These are phyloP conservation scores for Cladosporium sp. DNA, from an alignment of 2,329 filamentous ascomycete species.

Conservation along the genomic window DNA sequence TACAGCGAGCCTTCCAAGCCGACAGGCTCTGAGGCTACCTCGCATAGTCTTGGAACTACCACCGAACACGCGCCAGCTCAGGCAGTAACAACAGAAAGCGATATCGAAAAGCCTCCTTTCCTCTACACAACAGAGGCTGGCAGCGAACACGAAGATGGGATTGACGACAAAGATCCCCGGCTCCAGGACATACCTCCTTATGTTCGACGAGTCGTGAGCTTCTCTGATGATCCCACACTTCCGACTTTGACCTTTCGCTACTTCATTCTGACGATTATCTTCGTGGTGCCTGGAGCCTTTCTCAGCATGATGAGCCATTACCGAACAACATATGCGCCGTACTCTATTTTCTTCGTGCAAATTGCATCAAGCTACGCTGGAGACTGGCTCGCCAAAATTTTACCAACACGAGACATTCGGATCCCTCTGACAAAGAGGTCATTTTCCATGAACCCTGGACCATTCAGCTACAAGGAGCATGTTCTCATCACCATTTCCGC, in stretches of 20 bases:
- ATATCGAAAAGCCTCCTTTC: slow-evolving; percentile 6
- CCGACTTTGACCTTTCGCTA: slow-evolving; percentile 58
- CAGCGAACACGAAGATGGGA: slow-evolving; percentile 4
- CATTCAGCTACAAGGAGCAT: slow-evolving; percentile 56
- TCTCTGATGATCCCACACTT: slow-evolving; percentile 52
- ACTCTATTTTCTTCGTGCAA: slow-evolving; percentile 59
- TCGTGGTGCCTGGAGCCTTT: slow-evolving; percentile 55
- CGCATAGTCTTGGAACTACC: background rate
- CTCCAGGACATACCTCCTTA: slow-evolving; percentile 50
- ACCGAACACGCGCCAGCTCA: background rate
- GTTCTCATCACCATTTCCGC: slow-evolving; percentile 48
- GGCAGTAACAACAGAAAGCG: background rate
- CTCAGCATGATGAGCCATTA: slow-evolving; percentile 52
- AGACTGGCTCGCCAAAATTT: slow-evolving; percentile 46
- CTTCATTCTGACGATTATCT: slow-evolving; percentile 51
- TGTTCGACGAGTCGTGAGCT: slow-evolving; percentile 53
- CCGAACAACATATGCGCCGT: slow-evolving; percentile 44
- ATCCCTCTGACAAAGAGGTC: slow-evolving; percentile 45
- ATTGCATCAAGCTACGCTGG: slow-evolving; percentile 50
- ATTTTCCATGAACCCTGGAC: slow-evolving; percentile 53
- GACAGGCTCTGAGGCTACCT: background rate
- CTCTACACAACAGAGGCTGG: slow-evolving; percentile 4
- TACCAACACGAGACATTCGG: slow-evolving; percentile 45
- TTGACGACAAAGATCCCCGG: slow-evolving; percentile 25
- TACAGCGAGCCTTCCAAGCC: background rate